Evolutionary conservation across 2,329 filamentous ascomycete genomes (phyloP), one percentile per base, ranked within the genome.

Genomic region (Penicillium sp.): DNA sequence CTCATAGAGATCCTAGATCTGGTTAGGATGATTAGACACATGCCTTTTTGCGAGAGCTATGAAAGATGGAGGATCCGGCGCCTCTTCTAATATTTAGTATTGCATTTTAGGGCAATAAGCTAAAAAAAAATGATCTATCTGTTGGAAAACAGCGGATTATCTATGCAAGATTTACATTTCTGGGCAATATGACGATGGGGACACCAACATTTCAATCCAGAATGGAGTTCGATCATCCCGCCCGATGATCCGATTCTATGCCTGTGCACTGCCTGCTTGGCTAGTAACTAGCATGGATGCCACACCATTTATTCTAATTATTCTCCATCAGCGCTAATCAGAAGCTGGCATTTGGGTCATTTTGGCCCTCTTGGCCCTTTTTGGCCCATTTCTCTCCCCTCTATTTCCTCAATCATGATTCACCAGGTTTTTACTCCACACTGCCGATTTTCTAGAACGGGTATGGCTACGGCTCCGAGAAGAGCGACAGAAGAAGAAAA

Each of bases 291-390:
- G 53, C 53, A 56, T 56, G 26, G 19, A 45, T 45, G 45, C 45
- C 45, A 50, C 28, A 54, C 33, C 19, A 38, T 54, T n/a, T 30
- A 49, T 49, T 49, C 33, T 5, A 26, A 40, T n/a, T 28, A 49
- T 30, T 49, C 45, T 9, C 35, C 49, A 35, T 33, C 40, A 44
- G 59, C 50, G 51, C 60, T 50, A 59, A 56, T 59, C 55, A 62
- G 50, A 61, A 50, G 53, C 53, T 60, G 53, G 45, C 38, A 53
- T 44, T 60, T 56, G 45, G 45, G 38, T 53, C 15, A 17, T 54
- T 40, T 54, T 22, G 33, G 28, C 22, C 35, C 19, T 54, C 24
- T 54, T 26, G 33, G 24, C 15, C 30, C 24, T 28, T 28, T 15
- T 22, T 15, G 24, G 15, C 45, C 45, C 45, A 49, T 30, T 30